Evolutionary conservation across 495 filamentous ascomycete species (phyloP).

Genomic region (Cetradonia linearis): DNA sequence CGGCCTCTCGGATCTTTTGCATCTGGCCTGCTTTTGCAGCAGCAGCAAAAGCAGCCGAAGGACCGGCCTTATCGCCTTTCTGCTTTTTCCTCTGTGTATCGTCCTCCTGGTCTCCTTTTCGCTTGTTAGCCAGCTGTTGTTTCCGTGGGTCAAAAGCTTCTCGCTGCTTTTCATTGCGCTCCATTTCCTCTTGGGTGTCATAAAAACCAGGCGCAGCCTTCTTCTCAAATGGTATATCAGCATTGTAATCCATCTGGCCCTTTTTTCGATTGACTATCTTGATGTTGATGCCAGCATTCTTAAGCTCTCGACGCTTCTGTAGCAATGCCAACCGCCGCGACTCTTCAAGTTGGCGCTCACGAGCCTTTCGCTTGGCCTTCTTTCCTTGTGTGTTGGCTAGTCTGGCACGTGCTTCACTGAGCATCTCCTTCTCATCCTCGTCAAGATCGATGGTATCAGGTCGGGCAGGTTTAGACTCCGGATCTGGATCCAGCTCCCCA

Average conservation of each 20-base stretch:
- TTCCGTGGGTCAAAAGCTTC: constrained; percentile 89
- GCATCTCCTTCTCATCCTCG: constrained; percentile 98
- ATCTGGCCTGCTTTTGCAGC: constrained; percentile 88
- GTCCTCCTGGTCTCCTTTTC: constrained; percentile 74
- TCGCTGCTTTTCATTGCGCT: constrained; percentile 74
- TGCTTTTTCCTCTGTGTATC: constrained; percentile 71
- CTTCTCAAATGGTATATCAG: constrained; percentile 96
- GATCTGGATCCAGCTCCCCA: constrained; percentile 90
- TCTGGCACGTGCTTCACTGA: constrained; percentile 92
- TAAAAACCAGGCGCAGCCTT: constrained; percentile 82
- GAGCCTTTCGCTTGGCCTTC: constrained; percentile 95
- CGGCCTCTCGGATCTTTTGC: constrained; percentile 91
- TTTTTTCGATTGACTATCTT: constrained; percentile 87
- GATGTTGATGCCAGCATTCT: constrained; percentile 96
- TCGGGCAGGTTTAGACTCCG: constrained; percentile 91
- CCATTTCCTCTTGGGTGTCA: constrained; percentile 75
- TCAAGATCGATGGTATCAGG: constrained; percentile 97
- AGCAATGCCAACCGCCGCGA: constrained; percentile 78
- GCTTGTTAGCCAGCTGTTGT: constrained; percentile 89
- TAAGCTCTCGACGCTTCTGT: constrained; percentile 92
- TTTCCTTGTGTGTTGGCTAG: constrained; percentile 97
- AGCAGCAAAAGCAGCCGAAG: constrained; percentile 69
- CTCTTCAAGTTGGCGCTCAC: constrained; percentile 92
- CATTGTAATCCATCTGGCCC: constrained; percentile 99
- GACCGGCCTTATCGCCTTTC: constrained; percentile 73